Evolutionary conservation across 2,329 filamentous ascomycete genomes (phyloP).

Genomic region (Phialophora chinensis): DNA sequence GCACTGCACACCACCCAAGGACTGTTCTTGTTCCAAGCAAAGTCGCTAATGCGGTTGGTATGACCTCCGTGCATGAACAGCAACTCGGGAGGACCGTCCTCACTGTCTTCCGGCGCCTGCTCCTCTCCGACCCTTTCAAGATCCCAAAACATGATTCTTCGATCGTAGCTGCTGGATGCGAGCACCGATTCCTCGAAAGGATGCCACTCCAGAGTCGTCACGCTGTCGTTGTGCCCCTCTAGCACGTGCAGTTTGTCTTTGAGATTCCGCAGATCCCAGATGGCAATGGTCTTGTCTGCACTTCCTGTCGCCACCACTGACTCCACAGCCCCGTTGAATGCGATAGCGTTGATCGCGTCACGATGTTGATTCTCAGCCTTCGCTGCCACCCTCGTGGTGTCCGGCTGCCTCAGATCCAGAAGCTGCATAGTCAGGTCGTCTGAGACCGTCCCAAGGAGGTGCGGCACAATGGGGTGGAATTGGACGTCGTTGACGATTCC

Average conservation of each 20-base stretch:
- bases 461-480: slow-evolving; percentile 84
- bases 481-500: slow-evolving; percentile 97
- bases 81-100: slow-evolving; percentile 94
- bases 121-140: slow-evolving; percentile 89
- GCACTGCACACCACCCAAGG: slow-evolving; percentile 96
- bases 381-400: slow-evolving; percentile 67
- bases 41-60: slow-evolving; percentile 95
- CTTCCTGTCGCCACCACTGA: slow-evolving; percentile 90
- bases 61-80: slow-evolving; percentile 99
- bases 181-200: slow-evolving; percentile 87
- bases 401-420: slow-evolving; percentile 77
- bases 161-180: slow-evolving; percentile 89
- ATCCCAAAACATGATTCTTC: slow-evolving; percentile 96
- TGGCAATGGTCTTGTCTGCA: slow-evolving; percentile 89
- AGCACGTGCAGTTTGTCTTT: slow-evolving; percentile 88
- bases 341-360: slow-evolving; percentile 93
- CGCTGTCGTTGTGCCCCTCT: slow-evolving; percentile 84
- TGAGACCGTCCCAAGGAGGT: slow-evolving; percentile 89
- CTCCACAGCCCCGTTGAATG: slow-evolving; percentile 93
- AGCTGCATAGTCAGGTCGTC: slow-evolving; percentile 94
- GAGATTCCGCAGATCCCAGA: slow-evolving; percentile 94
- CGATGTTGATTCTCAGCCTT: slow-evolving; percentile 76
- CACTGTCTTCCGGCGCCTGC: slow-evolving; percentile 90
- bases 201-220: slow-evolving; percentile 94
- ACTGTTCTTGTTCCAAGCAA: slow-evolving; percentile 96